These are phyloP conservation scores for Teratosphaeria viscida DNA, from an alignment of 2,329 filamentous ascomycete species.

Conservation along the genomic window DNA sequence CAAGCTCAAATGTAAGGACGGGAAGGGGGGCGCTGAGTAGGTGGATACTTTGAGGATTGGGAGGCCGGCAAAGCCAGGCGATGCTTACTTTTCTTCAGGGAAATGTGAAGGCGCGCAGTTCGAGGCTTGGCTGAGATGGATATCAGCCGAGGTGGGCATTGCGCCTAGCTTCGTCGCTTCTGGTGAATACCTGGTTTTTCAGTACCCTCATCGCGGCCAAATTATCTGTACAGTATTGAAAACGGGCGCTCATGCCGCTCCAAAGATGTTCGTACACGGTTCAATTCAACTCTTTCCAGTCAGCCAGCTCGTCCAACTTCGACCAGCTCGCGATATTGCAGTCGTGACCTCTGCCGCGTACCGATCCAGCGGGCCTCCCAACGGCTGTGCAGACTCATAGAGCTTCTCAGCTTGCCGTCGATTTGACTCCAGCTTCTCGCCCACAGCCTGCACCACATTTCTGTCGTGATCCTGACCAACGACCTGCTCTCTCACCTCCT, in stretches of 20 bases:
- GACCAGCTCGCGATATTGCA: slow-evolving; percentile 27
- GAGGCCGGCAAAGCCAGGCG: no score
- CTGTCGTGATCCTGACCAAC: slow-evolving; percentile 10
- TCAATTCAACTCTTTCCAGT: slow-evolving; percentile 22
- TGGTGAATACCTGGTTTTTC: background rate
- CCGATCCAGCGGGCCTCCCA: slow-evolving; percentile 38
- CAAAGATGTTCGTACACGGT: background rate
- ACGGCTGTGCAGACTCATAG: slow-evolving; percentile 15
- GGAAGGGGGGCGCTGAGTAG: slow-evolving; percentile 3
- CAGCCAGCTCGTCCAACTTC: slow-evolving; percentile 38
- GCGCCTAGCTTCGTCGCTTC: no score
- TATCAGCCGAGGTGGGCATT: no score
- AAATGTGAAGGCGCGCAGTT: no score
- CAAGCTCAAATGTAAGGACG: background rate
- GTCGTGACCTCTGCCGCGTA: slow-evolving; percentile 22
- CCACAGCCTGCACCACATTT: slow-evolving; percentile 24
- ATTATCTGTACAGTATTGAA: background rate
- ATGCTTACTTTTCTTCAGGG: no score
- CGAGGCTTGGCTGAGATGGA: no score
- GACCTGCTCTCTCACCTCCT: slow-evolving; percentile 9
- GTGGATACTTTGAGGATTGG: background rate
- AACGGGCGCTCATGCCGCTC: background rate
- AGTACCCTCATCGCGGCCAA: slow-evolving; percentile 6
- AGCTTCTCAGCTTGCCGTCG: slow-evolving; percentile 18
- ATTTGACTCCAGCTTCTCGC: slow-evolving; percentile 20